Evolutionary conservation across 1,284 basidiomycete genomes (phyloP).

Genomic region (Mycena sp.): DNA sequence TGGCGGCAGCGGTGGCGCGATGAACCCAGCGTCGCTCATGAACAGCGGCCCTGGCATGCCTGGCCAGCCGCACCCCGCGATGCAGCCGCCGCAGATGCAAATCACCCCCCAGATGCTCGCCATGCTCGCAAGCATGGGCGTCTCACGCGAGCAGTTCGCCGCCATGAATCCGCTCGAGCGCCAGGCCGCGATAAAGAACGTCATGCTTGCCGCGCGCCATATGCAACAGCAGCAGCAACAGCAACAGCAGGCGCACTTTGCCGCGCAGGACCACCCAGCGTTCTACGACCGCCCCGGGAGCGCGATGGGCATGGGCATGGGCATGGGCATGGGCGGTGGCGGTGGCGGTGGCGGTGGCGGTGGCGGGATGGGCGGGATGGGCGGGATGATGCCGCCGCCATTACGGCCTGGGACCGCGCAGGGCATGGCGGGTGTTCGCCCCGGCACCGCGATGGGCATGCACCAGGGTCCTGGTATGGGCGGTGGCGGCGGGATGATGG

Average conservation of each 20-base stretch:
- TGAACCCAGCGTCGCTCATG: slow-evolving; percentile 3
- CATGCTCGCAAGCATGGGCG: slow-evolving; percentile 10
- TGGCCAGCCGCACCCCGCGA: slow-evolving; percentile 2
- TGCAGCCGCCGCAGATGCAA: slow-evolving; percentile 2
- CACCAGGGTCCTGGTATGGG: slow-evolving; percentile 5
- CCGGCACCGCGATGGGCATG: slow-evolving; percentile 17
- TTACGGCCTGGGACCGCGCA: slow-evolving; percentile 21
- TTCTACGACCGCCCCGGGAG: slow-evolving; percentile 21
- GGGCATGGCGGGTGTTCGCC: slow-evolving; percentile 20
- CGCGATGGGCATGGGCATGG: slow-evolving; percentile 24
- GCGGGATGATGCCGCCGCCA: slow-evolving; percentile 10
- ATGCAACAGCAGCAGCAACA: slow-evolving; percentile 7
- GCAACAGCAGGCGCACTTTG: slow-evolving; percentile 9
- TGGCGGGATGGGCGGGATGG: slow-evolving; percentile 15
- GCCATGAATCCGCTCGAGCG: slow-evolving; percentile 21
- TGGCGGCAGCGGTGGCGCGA: slow-evolving; percentile 3
- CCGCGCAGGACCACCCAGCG: slow-evolving; percentile 1
- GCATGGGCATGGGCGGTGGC: slow-evolving; percentile 13
- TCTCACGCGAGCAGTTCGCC: slow-evolving; percentile 19
- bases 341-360: neutral
- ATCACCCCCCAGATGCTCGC: slow-evolving; percentile 7
- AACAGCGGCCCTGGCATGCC: slow-evolving; percentile 7
- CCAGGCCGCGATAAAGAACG: neutral
- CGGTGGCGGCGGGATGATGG: slow-evolving; percentile 6
- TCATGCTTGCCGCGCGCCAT: neutral